Conservation (phyloP, 1,284 basidiomycete genomes). For the Boletellus deceptivus region DNA sequence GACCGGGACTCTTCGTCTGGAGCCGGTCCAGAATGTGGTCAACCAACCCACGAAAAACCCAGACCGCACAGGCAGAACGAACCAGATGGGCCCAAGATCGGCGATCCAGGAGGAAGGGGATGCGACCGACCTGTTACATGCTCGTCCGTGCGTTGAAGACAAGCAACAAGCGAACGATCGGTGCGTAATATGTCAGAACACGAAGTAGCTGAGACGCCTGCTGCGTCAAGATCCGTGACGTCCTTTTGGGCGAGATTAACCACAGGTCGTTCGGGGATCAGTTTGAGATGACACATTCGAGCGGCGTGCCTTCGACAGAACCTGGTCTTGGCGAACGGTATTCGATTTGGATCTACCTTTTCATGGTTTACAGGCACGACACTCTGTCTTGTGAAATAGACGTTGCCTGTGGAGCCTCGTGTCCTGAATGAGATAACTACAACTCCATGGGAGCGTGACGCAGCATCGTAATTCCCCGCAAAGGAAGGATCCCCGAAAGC, state of each 20-base stretch:
- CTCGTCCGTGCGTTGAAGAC: constrained; percentile 1
- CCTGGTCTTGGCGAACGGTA: constrained; percentile 12
- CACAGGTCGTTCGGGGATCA: constrained; percentile 31
- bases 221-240: too few relatives aligned
- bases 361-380: constrained; percentile 16
- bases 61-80: neutral
- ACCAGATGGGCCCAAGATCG: constrained; percentile 40
- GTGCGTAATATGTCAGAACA: too few relatives aligned
- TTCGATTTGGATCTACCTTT: constrained; percentile 20
- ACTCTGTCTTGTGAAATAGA: neutral
- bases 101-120: constrained; percentile 47
- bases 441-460: neutral
- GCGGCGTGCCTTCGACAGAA: constrained; percentile 21
- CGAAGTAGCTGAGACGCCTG: too few relatives aligned
- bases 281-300: constrained; percentile 22
- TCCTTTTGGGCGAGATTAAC: too few relatives aligned
- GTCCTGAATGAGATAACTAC: constrained; percentile 21
- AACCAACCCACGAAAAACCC: neutral
- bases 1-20: constrained; percentile 29
- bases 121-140: constrained; percentile 39
- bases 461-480: neutral
- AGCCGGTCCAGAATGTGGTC: constrained; percentile 39
- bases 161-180: constrained; percentile 33
- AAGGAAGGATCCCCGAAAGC: neutral
- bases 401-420: constrained; percentile 20